A percentile compares a stretch with the other conserved stretches of the same genome.
Evolutionary conservation across 352 stramenopile species (phyloP).

Genomic region (Globisporangium irregulare): DNA sequence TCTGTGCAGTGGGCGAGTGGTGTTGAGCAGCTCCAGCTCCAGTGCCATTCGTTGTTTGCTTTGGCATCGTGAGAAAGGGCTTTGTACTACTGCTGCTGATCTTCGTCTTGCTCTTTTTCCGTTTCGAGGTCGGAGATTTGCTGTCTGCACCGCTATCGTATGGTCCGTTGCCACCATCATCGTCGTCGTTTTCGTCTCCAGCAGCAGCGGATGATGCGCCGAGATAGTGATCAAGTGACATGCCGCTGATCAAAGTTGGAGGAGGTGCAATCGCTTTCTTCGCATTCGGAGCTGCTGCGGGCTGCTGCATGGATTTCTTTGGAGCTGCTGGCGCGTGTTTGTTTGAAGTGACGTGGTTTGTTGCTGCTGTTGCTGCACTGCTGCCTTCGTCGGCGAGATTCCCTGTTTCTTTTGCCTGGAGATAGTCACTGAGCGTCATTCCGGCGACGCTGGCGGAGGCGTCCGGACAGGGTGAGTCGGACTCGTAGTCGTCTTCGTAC

Average conservation of each 20-base stretch:
- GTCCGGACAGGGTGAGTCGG: constrained; percentile 23
- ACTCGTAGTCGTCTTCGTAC: constrained; percentile 51
- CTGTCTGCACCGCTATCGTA: constrained; percentile 18
- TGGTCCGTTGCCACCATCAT: not conserved
- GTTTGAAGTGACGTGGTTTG: constrained; percentile 1
- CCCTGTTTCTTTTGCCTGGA: constrained; percentile 27
- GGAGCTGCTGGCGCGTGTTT: constrained; percentile 3
- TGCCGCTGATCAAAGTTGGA: constrained; percentile 37
- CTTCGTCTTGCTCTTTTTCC: constrained; percentile 30
- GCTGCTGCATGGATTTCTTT: not conserved
- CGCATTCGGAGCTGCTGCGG: not conserved
- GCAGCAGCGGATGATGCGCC: constrained; percentile 25
- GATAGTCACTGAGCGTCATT: constrained; percentile 58
- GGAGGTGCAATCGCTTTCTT: constrained; percentile 24
- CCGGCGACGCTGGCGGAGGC: constrained; percentile 24
- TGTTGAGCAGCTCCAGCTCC: constrained; percentile 17
- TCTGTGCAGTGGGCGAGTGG: not conserved
- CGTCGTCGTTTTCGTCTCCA: constrained; percentile 12
- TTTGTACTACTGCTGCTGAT: constrained; percentile 15
- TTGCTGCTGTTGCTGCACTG: not conserved
- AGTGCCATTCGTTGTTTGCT: constrained; percentile 5
- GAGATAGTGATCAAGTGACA: constrained; percentile 66
- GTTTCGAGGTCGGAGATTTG: constrained; percentile 37
- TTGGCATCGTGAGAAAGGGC: constrained; percentile 2
- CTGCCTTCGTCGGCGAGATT: constrained; percentile 9